phyloP scores from a whole-genome alignment of 768 basidiomycete genomes.

The Kwoniella dejecticola region DNA sequence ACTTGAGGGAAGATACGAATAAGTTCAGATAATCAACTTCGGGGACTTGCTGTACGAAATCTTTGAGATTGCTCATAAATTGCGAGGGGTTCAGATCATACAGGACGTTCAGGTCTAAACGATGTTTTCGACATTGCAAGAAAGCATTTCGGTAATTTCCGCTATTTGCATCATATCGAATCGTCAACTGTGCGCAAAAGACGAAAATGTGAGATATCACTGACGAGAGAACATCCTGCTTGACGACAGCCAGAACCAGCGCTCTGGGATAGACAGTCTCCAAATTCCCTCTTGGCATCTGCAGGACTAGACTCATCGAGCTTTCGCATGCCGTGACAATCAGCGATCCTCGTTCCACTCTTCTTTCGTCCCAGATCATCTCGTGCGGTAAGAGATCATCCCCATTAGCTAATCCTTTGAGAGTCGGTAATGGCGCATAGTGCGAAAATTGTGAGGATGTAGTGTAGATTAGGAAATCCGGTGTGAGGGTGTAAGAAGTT shows the following conservation, averaged over 20 bases:
- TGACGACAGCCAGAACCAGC: slow-evolving; percentile 81
- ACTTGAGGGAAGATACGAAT: slow-evolving; percentile 85
- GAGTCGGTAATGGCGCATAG: slow-evolving; percentile 65
- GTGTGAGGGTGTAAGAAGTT: slow-evolving; percentile 69
- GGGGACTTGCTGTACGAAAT: slow-evolving; percentile 79
- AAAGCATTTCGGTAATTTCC: slow-evolving; percentile 83
- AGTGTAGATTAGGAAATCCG: slow-evolving; percentile 80
- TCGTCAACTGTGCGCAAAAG: no score
- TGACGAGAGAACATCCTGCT: slow-evolving; percentile 72
- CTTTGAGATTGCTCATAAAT: slow-evolving; percentile 66
- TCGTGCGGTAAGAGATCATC: slow-evolving; percentile 42
- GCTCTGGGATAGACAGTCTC: slow-evolving; percentile 94
- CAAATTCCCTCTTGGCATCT: slow-evolving; percentile 96
- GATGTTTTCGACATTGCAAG: slow-evolving; percentile 84
- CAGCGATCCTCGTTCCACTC: slow-evolving; percentile 83
- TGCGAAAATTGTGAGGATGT: slow-evolving; percentile 77
- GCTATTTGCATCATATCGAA: slow-evolving; percentile 58
- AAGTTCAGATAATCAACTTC: slow-evolving; percentile 92
- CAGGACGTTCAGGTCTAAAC: slow-evolving; percentile 86
- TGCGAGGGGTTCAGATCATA: slow-evolving; percentile 73
- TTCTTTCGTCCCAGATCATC: slow-evolving; percentile 67
- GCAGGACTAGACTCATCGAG: slow-evolving; percentile 83
- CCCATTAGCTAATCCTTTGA: slow-evolving; percentile 33
- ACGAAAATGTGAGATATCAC: slow-evolving; percentile 46
- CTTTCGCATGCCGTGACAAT: slow-evolving; percentile 88